Evolutionary conservation across 208 protist species (phyloP), one percentile per base, ranked within the genome.

Genomic region (Herpetomonas samuelpessoai): DNA sequence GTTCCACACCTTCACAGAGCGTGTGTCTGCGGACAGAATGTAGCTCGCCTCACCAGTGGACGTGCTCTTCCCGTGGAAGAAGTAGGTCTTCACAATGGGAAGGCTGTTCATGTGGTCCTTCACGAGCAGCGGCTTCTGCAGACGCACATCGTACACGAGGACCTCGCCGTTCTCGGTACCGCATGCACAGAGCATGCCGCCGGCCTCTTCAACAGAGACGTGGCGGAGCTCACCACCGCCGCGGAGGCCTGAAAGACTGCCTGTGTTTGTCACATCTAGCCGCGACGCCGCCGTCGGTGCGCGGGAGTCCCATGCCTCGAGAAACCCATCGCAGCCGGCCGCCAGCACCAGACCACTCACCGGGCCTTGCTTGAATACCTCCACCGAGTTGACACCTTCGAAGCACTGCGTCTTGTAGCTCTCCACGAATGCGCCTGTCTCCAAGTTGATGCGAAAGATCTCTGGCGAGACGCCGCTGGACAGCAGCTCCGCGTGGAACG

Each of bases 61-160:
- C 21, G 81, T 88, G 68, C 90, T 94, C 22, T 73, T 65, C 35
- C 89, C 81, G 24, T 87, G 57, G 69, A 97, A 96, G 74, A 96
- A 98, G 61, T 94, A 85, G 19, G 97, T 91, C 68, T 94, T 87
- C 9, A 91, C 77, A 63, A 99, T 97, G 16, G 96, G 96, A 45
- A 97, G 57, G 25, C 88, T 83, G 79, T 98, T 98, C 74, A 95
- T 85, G 75, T 99, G 97, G 71, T 99, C 96, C 80, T 98, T 98
- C 31, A 95, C 76, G 18, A 97, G 75, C 6, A 97, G 58, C 39
- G 91, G 87, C 57, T 82, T 81, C 30, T 89, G 69, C 46, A 93
- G 74, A 16, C 92, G 88, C 14, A 97, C 54, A 57, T 97, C 92
- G 73, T 93, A 97, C 18, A 97, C 53, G 29, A 83, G 44, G 49